Evolutionary conservation across 306 rosid genomes (phyloP), one percentile per base, ranked within the genome.

Genomic region (Vigna nakashimae): DNA sequence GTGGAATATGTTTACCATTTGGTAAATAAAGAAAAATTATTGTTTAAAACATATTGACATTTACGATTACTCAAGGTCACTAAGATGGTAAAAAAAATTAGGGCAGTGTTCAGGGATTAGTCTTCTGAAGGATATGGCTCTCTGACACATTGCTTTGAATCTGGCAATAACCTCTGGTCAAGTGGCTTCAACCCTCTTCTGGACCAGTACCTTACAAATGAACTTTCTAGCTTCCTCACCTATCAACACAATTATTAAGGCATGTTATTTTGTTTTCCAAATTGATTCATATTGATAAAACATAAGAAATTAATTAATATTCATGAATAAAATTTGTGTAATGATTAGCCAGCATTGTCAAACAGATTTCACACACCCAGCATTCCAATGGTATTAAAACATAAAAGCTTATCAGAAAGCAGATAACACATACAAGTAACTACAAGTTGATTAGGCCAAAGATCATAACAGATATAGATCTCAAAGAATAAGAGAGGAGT

Each of bases 171-270:
- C 82, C 84, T 82, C 79, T 90, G 96, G 74, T 18, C 73, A 48
- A 57, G 81, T 62, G 98, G 93, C 81, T 84, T 85, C 83, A 92
- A 83, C 40, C 97, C 97, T 88, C 77, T 85, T 89, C 84, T 70
- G 24, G 85, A 82, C 98, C 98, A 90, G 80, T 78, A 73, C 42
- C 64, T 88, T 71, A 94, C 87, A 79, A 94, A 89, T 72, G 84
- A 65, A 18, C 77, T 82, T 80, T 94, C 98, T 68, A 94, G 83
- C 87, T 88, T 94, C 92, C 98, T 94, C 82, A 85, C 88, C 88
- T 85, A 60, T 32, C 43, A 75, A 69, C 76, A 77, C 50, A 79
- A 53, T 58, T 28, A 58, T 58, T 13, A 64, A 65, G 75, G 7
- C 43, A 46, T 69, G 63, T 55, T 4, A 52, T 58, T 74, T 10